phyloP scores from a whole-genome alignment of 2,329 filamentous ascomycete genomes.

The Neonectria coccinea region DNA sequence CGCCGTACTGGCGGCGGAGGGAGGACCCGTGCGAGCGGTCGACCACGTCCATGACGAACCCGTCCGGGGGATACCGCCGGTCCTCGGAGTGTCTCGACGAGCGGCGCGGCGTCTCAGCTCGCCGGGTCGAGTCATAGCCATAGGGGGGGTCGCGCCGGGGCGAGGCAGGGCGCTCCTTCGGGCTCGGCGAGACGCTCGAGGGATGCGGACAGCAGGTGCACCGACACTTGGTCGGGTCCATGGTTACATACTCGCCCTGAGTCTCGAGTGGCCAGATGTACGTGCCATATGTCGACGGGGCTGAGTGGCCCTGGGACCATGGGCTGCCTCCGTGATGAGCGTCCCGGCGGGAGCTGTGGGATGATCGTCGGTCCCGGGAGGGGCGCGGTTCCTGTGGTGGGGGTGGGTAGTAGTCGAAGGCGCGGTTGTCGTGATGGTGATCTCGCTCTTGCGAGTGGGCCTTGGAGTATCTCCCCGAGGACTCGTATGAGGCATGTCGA shows the following conservation, averaged over 20 bases:
- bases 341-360: background rate
- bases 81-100: background rate
- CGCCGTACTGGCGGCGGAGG: slow-evolving; percentile 33
- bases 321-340: background rate
- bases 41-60: slow-evolving; percentile 37
- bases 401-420: slow-evolving; percentile 9
- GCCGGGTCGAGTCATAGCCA: slow-evolving; percentile 11
- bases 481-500: slow-evolving; percentile 14
- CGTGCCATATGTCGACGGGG: slow-evolving; percentile 35
- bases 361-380: background rate
- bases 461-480: slow-evolving; percentile 16
- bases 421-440: background rate
- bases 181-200: slow-evolving; percentile 25
- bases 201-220: slow-evolving; percentile 45
- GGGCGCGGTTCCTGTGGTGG: slow-evolving; percentile 9
- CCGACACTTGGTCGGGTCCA: slow-evolving; percentile 38
- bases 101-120: slow-evolving; percentile 7
- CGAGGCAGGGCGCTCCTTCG: slow-evolving; percentile 21
- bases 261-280: slow-evolving; percentile 38
- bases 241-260: slow-evolving; percentile 29
- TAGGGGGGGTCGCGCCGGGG: background rate
- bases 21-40: slow-evolving; percentile 34
- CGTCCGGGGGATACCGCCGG: slow-evolving; percentile 2
- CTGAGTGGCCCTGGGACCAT: background rate
- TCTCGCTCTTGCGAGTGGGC: slow-evolving; percentile 2